Conservation (phyloP, 2,329 filamentous ascomycete species). For the Ascosphaera pollenicola region DNA sequence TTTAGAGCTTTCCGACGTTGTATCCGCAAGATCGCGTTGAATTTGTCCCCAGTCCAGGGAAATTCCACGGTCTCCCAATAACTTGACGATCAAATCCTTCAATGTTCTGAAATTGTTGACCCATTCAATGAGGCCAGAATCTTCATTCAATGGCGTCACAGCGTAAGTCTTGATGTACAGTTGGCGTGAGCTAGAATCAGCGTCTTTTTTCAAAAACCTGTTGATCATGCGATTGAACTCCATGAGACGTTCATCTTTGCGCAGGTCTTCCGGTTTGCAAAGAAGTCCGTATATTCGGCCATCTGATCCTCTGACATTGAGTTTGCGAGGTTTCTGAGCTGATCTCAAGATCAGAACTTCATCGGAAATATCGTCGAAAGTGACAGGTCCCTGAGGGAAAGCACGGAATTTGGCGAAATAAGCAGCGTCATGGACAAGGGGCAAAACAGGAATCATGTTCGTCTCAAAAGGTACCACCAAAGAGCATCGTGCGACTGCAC, state of each 20-base stretch:
- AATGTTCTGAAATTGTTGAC: constrained; percentile 89
- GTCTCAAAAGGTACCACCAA: constrained; percentile 78
- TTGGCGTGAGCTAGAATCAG: constrained; percentile 71
- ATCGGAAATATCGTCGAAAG: constrained; percentile 41
- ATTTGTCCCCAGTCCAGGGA: background rate
- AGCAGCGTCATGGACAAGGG: constrained; percentile 44
- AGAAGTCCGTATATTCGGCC: constrained; percentile 73
- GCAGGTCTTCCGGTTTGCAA: constrained; percentile 92
- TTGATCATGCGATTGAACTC: constrained; percentile 99
- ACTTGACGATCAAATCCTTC: constrained; percentile 64
- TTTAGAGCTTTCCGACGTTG: background rate
- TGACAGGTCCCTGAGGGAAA: constrained; percentile 69
- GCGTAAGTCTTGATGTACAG: constrained; percentile 95
- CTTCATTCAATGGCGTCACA: constrained; percentile 89
- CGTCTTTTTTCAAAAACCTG: constrained; percentile 71
- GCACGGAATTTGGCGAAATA: constrained; percentile 52
- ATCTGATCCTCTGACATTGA: constrained; percentile 74
- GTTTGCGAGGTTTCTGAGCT: constrained; percentile 73
- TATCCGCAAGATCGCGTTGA: background rate
- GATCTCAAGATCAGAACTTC: constrained; percentile 81
- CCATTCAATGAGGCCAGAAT: constrained; percentile 97
- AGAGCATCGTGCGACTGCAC: constrained; percentile 50
- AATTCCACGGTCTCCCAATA: constrained; percentile 57
- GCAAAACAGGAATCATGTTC: constrained; percentile 63
- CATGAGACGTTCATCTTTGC: constrained; percentile 95